These are phyloP conservation scores for Chrysanthemum seticuspe DNA, from an alignment of 129 eudicot genomes.

Conservation along the genomic window DNA sequence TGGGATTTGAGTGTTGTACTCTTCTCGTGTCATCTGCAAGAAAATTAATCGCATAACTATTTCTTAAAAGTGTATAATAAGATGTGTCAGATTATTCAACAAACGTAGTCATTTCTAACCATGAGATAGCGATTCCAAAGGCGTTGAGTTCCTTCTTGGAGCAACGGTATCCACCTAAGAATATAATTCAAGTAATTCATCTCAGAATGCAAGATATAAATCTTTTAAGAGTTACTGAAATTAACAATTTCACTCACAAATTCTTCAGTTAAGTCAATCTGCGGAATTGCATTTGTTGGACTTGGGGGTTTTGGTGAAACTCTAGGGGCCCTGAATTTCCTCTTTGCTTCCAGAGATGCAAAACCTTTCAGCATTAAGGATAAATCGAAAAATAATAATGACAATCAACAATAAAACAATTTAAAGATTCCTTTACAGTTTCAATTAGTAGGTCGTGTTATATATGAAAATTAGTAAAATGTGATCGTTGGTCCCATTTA, in stretches of 20 bases:
- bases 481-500: slow-evolving; percentile 6
- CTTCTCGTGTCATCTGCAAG: slow-evolving; percentile 25
- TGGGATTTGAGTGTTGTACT: slow-evolving; percentile 29
- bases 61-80: slow-evolving; percentile 1
- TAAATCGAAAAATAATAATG: neutral
- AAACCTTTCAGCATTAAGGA: slow-evolving; percentile 69
- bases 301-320: slow-evolving; percentile 48
- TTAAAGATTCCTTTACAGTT: neutral
- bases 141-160: slow-evolving; percentile 25
- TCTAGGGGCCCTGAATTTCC: slow-evolving; percentile 80
- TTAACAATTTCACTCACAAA: slow-evolving; percentile 26
- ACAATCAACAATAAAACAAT: neutral
- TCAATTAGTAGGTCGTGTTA: neutral
- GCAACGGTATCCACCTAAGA: slow-evolving; percentile 35
- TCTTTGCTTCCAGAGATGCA: slow-evolving; percentile 94
- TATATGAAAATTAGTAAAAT: neutral
- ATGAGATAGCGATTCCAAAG: slow-evolving; percentile 24
- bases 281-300: slow-evolving; percentile 27
- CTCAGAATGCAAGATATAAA: neutral
- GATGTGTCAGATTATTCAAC: neutral
- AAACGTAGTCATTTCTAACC: slow-evolving; percentile 42
- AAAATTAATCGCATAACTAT: slow-evolving; percentile 14
- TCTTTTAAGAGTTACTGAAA: neutral
- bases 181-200: slow-evolving; percentile 10
- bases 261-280: slow-evolving; percentile 26